Base-by-base conservation (phyloP, 768 basidiomycete genomes). In the Filobasidium wieringae region DNA sequence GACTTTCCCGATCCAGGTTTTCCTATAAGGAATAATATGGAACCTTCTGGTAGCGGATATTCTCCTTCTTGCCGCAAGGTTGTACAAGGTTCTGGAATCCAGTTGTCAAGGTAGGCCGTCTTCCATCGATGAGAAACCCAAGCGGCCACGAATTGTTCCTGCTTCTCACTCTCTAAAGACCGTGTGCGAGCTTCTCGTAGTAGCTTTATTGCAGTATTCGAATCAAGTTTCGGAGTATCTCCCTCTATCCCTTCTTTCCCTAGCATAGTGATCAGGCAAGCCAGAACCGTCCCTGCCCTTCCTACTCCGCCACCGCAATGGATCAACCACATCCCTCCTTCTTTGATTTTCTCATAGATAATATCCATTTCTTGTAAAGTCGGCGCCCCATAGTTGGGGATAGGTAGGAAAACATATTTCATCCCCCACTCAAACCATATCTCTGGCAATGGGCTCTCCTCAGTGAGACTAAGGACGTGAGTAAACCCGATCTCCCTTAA, bases 241-340 rank as follows among this genome's bases (percentile, higher is more conserved):
- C 65, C 61, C n/a, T 67, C 63, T n/a, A 79, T 78, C 32, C 69
- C 73, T 14, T 68, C 67, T 68, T 82, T 82, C 1, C 82, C 81
- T 64, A 76, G 81, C 0, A 81, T 81, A 27, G 77, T 77, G 47
- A 84, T 72, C 61, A 81, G 82, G 60, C 81, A 82, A 0, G 82
- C 82, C 5, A 79, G 78, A 0, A 83, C 80, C 0, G 80, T 82
- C 15, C 82, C 82, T 24, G 82, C 81, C 9, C 81, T 77, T 0
- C 82, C 82, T 60, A 81, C 82, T 2, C 82, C 82, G 6, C 81
- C 82, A 4, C 80, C 82, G 63, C 82, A 83, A 60, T 83, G 82
- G 2, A 83, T 72, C 14, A 83, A 70, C 58, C 58, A 59, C 7
- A 81, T 62, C 0, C 82, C 81, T 0, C 78, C 67, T 12, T 80